phyloP scores from a whole-genome alignment of 306 rosid species.

The Morella rubra region DNA sequence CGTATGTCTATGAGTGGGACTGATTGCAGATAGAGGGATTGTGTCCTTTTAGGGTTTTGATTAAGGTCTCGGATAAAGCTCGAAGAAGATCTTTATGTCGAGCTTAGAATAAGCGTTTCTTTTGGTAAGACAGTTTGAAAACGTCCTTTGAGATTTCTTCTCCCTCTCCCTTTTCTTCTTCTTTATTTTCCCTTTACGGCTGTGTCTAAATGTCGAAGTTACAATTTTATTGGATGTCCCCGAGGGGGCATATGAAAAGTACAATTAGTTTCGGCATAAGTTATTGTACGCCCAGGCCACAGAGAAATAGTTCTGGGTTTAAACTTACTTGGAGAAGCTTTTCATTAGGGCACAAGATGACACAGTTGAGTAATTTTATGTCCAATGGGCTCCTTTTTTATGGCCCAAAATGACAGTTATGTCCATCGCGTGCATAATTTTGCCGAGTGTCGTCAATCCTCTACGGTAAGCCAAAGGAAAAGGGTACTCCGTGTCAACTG shows the following conservation, averaged over 20 bases:
- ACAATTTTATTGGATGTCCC: no score
- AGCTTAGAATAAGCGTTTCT: constrained; percentile 6
- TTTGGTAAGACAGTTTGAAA: neutral
- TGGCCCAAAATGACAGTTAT: constrained; percentile 7
- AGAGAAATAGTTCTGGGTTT: no score
- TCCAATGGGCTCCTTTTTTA: constrained; percentile 8
- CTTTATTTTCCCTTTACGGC: no score
- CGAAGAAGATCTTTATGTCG: neutral
- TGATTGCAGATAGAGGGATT: neutral
- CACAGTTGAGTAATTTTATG: neutral
- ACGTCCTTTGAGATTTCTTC: neutral
- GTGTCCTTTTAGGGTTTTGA: constrained; percentile 2
- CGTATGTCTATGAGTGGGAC: neutral
- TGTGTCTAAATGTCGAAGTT: no score
- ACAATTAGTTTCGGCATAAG: neutral
- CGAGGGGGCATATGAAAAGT: neutral
- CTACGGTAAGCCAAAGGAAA: neutral
- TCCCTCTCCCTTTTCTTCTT: neutral
- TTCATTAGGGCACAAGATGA: neutral
- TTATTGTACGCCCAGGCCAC: neutral
- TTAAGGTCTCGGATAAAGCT: neutral
- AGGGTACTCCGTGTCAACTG: neutral
- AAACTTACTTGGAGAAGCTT: neutral
- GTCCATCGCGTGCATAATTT: neutral
- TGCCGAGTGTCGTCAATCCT: neutral